Conservation (phyloP, 495 filamentous ascomycete species). For the Aspergillus panamensis region DNA sequence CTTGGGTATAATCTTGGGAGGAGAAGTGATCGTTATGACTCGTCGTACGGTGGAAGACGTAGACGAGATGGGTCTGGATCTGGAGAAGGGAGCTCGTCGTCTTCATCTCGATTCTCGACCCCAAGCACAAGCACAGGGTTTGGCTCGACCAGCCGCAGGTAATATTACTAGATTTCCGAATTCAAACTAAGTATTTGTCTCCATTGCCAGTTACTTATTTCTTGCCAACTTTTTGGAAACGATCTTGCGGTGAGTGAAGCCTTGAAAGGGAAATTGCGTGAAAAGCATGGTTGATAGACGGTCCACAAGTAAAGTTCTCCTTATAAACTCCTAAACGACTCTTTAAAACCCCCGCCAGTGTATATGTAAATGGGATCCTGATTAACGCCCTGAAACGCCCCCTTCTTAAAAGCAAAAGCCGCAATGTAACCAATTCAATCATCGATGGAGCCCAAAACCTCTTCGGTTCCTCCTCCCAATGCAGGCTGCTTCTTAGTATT, state of each 20-base stretch:
- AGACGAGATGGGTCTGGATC: constrained; percentile 30
- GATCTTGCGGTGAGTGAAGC: no score
- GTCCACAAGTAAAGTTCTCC: no score
- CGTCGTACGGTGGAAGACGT: constrained; percentile 21
- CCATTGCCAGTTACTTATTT: no score
- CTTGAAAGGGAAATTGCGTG: no score
- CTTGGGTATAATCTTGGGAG: constrained; percentile 67
- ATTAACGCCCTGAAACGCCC: not conserved
- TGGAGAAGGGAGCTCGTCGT: constrained; percentile 52
- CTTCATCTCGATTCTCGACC: constrained; percentile 47
- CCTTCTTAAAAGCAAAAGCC: not conserved
- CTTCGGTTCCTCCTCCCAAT: constrained; percentile 40
- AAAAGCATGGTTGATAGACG: no score
- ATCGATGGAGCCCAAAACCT: constrained; percentile 41
- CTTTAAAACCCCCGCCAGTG: not conserved
- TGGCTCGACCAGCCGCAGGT: constrained; percentile 80
- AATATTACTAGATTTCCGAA: constrained; percentile 9
- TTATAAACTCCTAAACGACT: no score
- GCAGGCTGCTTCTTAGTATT: constrained; percentile 34
- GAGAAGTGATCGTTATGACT: constrained; percentile 30
- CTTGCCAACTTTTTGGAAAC: no score
- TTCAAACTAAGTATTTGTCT: no score
- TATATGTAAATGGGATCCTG: not conserved
- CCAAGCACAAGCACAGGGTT: constrained; percentile 80
- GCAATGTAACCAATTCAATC: constrained; percentile 31